A percentile compares a stretch with the other conserved stretches of the same genome.
Evolutionary conservation across 768 basidiomycete species (phyloP).

Genomic region (Kwoniella europaea): DNA sequence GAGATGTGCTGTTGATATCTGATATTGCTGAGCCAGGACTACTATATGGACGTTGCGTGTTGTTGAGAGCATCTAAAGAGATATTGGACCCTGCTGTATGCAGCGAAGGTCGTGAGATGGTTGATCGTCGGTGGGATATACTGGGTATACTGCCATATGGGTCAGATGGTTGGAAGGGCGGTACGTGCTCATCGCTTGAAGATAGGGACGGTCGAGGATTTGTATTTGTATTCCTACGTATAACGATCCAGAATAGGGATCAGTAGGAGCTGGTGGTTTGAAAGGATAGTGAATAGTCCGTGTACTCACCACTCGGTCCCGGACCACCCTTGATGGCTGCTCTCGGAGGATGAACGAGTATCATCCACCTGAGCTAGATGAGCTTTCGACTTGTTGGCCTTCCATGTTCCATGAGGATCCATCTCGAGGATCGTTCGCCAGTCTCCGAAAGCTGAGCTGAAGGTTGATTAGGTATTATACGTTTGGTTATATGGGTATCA

Average conservation of each 20-base stretch:
- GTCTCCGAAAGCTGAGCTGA: too few species aligned
- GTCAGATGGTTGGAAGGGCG: conserved; percentile 12
- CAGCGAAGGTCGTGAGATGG: conserved; percentile 22
- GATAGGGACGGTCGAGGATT: conserved; percentile 33
- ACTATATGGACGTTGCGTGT: background rate
- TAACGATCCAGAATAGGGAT: too few species aligned
- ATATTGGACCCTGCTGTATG: conserved; percentile 38
- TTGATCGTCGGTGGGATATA: conserved; percentile 27
- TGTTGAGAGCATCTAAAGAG: conserved; percentile 26
- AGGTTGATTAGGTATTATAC: background rate
- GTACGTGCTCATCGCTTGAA: conserved; percentile 30
- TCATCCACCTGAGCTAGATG: conserved; percentile 3
- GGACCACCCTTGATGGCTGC: conserved; percentile 48
- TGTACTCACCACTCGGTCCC: conserved; percentile 46
- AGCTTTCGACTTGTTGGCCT: background rate
- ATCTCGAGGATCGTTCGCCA: background rate
- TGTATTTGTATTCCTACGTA: conserved; percentile 24
- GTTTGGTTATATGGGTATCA: too few species aligned
- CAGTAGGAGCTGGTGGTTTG: background rate
- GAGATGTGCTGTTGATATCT: conserved; percentile 17
- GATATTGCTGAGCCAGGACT: background rate
- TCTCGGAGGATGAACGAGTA: conserved; percentile 37
- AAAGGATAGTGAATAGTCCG: background rate
- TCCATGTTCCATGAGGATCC: conserved; percentile 10
- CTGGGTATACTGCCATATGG: conserved; percentile 6